Evolutionary conservation across 352 stramenopile genomes (phyloP).

Genomic region (Phytophthora cryptogea): DNA sequence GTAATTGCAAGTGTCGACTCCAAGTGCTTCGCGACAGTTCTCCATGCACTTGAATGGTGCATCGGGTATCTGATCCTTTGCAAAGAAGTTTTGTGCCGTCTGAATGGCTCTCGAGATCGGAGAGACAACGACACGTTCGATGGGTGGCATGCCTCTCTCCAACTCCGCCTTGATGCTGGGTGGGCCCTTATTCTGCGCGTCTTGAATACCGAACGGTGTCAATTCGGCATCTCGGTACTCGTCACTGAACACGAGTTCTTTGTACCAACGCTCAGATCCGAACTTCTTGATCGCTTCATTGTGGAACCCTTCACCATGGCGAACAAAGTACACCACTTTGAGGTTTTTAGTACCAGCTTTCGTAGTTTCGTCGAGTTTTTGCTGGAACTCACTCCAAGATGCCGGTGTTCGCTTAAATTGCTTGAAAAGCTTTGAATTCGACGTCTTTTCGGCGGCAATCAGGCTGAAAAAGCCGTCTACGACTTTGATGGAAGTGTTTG

Average conservation of each 20-base stretch:
- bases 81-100: constrained; percentile 66
- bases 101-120: constrained; percentile 70
- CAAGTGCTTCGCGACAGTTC: constrained; percentile 61
- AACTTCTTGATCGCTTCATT: constrained; percentile 63
- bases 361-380: neutral
- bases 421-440: constrained; percentile 9
- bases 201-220: constrained; percentile 54
- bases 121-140: constrained; percentile 47
- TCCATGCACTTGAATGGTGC: constrained; percentile 63
- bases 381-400: constrained; percentile 22
- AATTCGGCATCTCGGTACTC: constrained; percentile 61
- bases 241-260: constrained; percentile 53
- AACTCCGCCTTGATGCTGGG: constrained; percentile 41
- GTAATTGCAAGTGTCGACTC: constrained; percentile 73
- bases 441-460: neutral
- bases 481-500: constrained; percentile 1
- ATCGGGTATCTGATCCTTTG: constrained; percentile 28
- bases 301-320: constrained; percentile 72
- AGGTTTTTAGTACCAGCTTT: constrained; percentile 13
- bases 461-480: constrained; percentile 21
- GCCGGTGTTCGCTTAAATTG: constrained; percentile 17
- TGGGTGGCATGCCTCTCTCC: constrained; percentile 58
- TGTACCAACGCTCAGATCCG: constrained; percentile 59
- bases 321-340: constrained; percentile 78
- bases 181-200: constrained; percentile 48